A percentile compares a stretch with the other conserved stretches of the same genome.
Evolutionary conservation across 257 asterid species (phyloP).

Genomic region (Haberlea rhodopensis): DNA sequence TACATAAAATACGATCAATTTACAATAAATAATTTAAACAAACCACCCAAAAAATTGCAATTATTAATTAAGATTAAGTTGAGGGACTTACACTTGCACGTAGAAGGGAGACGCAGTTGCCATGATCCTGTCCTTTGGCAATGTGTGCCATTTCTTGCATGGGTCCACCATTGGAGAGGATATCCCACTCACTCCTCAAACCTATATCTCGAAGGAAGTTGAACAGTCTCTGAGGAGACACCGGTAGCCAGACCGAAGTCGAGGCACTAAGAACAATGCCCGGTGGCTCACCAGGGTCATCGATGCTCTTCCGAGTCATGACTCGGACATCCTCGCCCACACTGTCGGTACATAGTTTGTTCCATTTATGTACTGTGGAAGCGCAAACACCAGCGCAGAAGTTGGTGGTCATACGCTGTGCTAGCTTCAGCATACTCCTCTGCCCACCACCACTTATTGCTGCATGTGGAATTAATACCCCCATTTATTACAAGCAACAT

Average conservation of each 20-base stretch:
- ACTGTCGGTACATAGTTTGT: constrained; percentile 45
- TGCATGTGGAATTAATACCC: constrained; percentile 20
- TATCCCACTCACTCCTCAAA: constrained; percentile 64
- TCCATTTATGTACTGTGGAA: constrained; percentile 61
- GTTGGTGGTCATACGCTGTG: constrained; percentile 63
- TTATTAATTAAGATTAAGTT: no score
- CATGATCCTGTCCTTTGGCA: constrained; percentile 63
- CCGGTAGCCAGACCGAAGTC: constrained; percentile 64
- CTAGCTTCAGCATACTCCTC: constrained; percentile 63
- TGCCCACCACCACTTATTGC: constrained; percentile 52
- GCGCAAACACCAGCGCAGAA: constrained; percentile 66
- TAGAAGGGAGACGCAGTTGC: constrained; percentile 64
- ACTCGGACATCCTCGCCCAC: constrained; percentile 62
- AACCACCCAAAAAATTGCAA: no score
- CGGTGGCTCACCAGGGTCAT: constrained; percentile 62
- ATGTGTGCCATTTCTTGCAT: constrained; percentile 71
- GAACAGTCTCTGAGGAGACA: constrained; percentile 49
- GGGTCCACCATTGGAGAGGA: constrained; percentile 65
- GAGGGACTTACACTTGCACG: constrained; percentile 44
- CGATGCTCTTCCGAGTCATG: constrained; percentile 62
- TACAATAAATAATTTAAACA: no score
- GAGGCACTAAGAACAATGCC: constrained; percentile 63
- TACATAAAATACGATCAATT: no score
- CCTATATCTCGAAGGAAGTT: constrained; percentile 60
- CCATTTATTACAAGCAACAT: neutral